Conservation (phyloP, 441 rosid genomes). For the Aquilaria agallochum region DNA sequence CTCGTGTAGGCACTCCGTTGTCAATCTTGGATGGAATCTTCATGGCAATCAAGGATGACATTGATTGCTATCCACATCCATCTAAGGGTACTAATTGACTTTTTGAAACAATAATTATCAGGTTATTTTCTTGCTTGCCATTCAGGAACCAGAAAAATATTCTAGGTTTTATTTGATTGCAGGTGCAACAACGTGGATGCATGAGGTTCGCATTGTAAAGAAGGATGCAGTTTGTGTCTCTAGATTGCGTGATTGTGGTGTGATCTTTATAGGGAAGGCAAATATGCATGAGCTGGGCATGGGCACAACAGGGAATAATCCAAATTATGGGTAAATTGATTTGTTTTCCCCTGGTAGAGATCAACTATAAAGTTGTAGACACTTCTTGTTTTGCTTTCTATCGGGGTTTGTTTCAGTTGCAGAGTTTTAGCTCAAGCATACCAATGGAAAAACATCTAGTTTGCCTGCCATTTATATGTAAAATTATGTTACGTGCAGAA, state of each 20-base stretch:
- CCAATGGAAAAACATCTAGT: not conserved
- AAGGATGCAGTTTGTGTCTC: conserved; percentile 74
- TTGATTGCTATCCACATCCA: conserved; percentile 74
- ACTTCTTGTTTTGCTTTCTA: not conserved
- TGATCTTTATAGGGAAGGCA: conserved; percentile 84
- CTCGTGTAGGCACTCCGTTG: conserved; percentile 60
- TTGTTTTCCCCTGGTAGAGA: conserved; percentile 4
- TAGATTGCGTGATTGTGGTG: conserved; percentile 75
- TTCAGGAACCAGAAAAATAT: conserved; percentile 8
- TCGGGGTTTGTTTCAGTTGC: not conserved
- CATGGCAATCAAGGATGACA: conserved; percentile 87
- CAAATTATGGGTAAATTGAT: conserved; percentile 71
- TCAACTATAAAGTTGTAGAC: not conserved
- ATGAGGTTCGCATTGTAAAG: conserved; percentile 54
- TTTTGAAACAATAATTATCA: not conserved
- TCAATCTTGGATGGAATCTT: conserved; percentile 85
- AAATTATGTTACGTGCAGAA: conserved; percentile 36
- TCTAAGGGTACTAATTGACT: conserved; percentile 47
- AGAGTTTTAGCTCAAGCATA: no score
- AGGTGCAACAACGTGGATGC: conserved; percentile 90
- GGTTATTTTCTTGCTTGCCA: conserved; percentile 8
- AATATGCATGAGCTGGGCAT: conserved; percentile 92
- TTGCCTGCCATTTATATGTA: conserved; percentile 2
- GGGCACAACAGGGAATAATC: conserved; percentile 91
- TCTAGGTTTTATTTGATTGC: conserved; percentile 13